These are phyloP conservation scores for Gloeopeniophorella convolvens DNA, from an alignment of 768 basidiomycete genomes.

Conservation along the genomic window DNA sequence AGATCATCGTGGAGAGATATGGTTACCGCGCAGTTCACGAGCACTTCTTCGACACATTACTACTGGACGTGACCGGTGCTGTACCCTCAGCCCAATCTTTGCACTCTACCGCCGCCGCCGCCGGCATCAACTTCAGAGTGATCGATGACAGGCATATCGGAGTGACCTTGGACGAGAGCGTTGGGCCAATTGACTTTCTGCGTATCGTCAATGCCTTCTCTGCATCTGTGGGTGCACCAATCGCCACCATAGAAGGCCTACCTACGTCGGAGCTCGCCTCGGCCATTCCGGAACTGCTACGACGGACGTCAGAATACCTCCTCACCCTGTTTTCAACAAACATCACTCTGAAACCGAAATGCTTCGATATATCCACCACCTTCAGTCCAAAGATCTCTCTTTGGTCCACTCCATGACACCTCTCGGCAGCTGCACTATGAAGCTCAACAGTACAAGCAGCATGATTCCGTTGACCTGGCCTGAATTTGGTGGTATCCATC, in stretches of 20 bases:
- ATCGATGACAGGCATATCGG: conserved; percentile 75
- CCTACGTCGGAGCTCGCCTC: conserved; percentile 31
- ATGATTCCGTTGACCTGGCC: conserved; percentile 97
- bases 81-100: conserved; percentile 50
- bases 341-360: conserved; percentile 99
- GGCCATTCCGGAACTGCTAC: conserved; percentile 50
- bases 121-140: conserved; percentile 77
- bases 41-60: conserved; percentile 90
- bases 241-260: conserved; percentile 42
- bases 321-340: conserved; percentile 90
- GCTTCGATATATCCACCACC: conserved; percentile 91
- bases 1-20: conserved; percentile 53
- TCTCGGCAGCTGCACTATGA: conserved; percentile 95
- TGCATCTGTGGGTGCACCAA: conserved; percentile 46
- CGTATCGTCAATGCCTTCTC: conserved; percentile 79
- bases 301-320: conserved; percentile 64
- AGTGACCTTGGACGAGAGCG: conserved; percentile 89
- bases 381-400: conserved; percentile 91
- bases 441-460: conserved; percentile 95
- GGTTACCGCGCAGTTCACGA: conserved; percentile 70
- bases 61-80: conserved; percentile 62
- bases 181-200: conserved; percentile 66
- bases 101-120: conserved; percentile 58
- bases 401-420: conserved; percentile 96
- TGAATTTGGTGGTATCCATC: conserved; percentile 85